Conservation (phyloP, 2,329 filamentous ascomycete genomes). For the Ilyonectria mors-panacis region DNA sequence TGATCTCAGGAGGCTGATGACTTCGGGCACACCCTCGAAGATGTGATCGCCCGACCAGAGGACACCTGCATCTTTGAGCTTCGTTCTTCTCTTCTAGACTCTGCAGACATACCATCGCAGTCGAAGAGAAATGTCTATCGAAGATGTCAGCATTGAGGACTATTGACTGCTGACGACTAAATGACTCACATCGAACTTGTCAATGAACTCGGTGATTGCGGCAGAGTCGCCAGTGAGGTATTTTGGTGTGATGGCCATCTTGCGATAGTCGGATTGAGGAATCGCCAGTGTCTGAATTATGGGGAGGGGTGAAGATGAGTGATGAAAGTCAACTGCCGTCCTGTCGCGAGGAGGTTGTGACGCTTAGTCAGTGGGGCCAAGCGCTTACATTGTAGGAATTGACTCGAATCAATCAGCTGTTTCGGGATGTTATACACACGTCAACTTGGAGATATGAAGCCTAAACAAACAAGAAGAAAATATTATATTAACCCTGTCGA, state of each 20-base stretch:
- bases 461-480: too few species aligned
- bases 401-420: too few species aligned
- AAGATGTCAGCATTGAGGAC: constrained; percentile 11
- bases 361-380: constrained; percentile 2
- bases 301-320: not conserved
- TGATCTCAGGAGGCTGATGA: constrained; percentile 84
- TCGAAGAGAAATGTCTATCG: constrained; percentile 91
- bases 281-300: not conserved
- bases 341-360: not conserved
- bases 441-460: not conserved
- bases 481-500: too few species aligned
- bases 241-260: constrained; percentile 59
- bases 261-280: not conserved
- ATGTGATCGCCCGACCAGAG: constrained; percentile 96
- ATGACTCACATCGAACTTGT: constrained; percentile 88
- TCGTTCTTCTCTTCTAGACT: not conserved
- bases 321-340: not conserved
- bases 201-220: constrained; percentile 86
- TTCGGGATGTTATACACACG: not conserved
- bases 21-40: constrained; percentile 88
- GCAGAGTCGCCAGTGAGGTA: constrained; percentile 85
- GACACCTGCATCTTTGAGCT: constrained; percentile 74
- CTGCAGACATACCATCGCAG: constrained; percentile 84
- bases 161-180: constrained; percentile 27
- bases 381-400: too few species aligned